Base-by-base conservation (phyloP, 345 rosid genomes). In the Eucalyptus caleyi region DNA sequence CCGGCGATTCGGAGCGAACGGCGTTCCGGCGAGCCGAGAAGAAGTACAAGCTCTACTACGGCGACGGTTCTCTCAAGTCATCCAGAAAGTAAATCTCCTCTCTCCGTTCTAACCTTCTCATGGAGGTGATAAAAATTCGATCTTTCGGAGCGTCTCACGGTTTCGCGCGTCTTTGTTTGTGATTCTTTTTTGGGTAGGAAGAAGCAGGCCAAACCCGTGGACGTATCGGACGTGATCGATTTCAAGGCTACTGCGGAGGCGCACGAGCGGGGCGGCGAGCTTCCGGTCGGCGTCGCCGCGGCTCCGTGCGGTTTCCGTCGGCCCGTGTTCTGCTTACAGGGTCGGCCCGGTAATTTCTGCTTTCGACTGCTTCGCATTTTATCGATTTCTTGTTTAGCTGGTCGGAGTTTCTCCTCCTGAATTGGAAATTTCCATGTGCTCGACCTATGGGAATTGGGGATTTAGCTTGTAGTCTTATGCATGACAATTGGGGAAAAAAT, bases 11-110 rank as follows among this genome's bases (percentile, higher is more conserved):
- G 18, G 96, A 95, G 65, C 93, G 94, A 88, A 95, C 98, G 51
- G 98, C 96, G 86, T 97, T 97, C 91, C 93, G 98, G 91, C 92
- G 90, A 92, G 95, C 98, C n/a, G 99, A 97, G 96, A 97, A 97
- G 97, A 91, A 95, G 91, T 97, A 95, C 96, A 97, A 96, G 90
- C 94, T 97, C 32, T 97, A 95, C 90, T 95, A 95, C 90, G 97
- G 95, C 90, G 96, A 94, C 54, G 93, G 94, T 23, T 87, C 93
- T 60, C 92, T 92, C 12, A 96, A 95, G 90, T 94, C 94, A 89
- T 91, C 96, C 40, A 92, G 93, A 92, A 97, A 93, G 99, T 97
- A 94, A 44, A 1, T 51, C 26, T 49, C 67, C 85, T 67, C 89
- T 15, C 49, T 2, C 11, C 16, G 30, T 69, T 87, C 50, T 24